Evolutionary conservation across 345 rosid species (phyloP), one percentile per base, ranked within the genome.

Genomic region (Hibiscus syriacus): DNA sequence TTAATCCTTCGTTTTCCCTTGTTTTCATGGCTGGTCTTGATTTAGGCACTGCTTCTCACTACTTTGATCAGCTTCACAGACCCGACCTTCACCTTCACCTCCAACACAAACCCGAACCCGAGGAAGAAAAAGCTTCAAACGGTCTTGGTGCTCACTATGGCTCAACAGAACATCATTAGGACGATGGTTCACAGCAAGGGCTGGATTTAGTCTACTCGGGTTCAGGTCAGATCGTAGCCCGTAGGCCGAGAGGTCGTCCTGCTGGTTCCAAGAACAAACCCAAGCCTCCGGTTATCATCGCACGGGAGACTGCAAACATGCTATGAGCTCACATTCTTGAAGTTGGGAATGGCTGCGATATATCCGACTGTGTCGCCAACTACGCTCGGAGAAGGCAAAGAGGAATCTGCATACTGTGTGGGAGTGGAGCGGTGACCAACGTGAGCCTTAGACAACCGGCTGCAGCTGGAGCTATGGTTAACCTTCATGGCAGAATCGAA

Each of bases 311-410:
- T 72, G 96, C 98, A n/a, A 90, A 92, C 80, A 90, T 93, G 9
- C 92, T 92, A 13, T 85, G 97, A 55, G 98, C 97, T 25, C 98
- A 92, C 89, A 90, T 92, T 82, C 85, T 92, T 8, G 98, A 92
- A 73, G 89, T 92, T 2, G 96, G 87, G 56, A 88, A 70, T 77
- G 92, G 97, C 16, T 90, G 87, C 70, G 98, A 92, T 66, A 89
- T 90, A 27, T 90, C 90, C 62, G 98, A 92, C 55, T 85, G 93
- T 39, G n/a, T n/a, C n/a, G n/a, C n/a, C n/a, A n/a, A n/a, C n/a
- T n/a, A n/a, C n/a, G n/a, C n/a, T n/a, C n/a, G n/a, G n/a, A n/a
- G n/a, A n/a, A n/a, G n/a, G n/a, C n/a, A n/a, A n/a, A n/a, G n/a
- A n/a, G n/a, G n/a, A 71, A 84, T 92, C 69, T 92, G 98, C 52